Evolutionary conservation across 2,329 filamentous ascomycete species (phyloP).

Genomic region (Westerdykella aurantiaca): DNA sequence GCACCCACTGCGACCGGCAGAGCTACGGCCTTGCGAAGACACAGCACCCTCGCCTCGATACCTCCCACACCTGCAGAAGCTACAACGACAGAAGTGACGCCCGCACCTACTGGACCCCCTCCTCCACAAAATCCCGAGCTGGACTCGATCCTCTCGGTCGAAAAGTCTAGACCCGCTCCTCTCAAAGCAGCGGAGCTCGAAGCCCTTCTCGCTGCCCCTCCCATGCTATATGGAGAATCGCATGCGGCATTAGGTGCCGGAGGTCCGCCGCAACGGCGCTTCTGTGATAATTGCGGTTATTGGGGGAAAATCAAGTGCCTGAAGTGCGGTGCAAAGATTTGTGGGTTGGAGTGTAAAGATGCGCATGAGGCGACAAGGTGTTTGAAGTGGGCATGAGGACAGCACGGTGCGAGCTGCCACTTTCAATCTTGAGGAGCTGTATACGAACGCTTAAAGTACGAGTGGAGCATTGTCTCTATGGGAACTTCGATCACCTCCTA

Average conservation of each 20-base stretch:
- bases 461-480: too few species aligned
- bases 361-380: constrained; percentile 64
- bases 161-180: constrained; percentile 52
- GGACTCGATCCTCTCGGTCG: constrained; percentile 51
- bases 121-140: constrained; percentile 13
- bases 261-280: constrained; percentile 53
- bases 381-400: constrained; percentile 31
- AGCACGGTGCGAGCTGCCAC: too few species aligned
- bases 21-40: constrained; percentile 13
- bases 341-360: constrained; percentile 68
- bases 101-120: constrained; percentile 1
- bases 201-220: constrained; percentile 57
- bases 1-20: constrained; percentile 10
- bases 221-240: constrained; percentile 63
- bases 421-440: too few species aligned
- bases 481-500: too few species aligned
- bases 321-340: constrained; percentile 73
- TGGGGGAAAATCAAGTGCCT: constrained; percentile 72
- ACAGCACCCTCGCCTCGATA: constrained; percentile 20
- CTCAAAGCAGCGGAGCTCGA: constrained; percentile 59
- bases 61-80: constrained; percentile 24
- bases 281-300: constrained; percentile 77
- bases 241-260: constrained; percentile 38
- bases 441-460: too few species aligned
- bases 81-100: constrained; percentile 16